Base-by-base conservation (phyloP, 768 basidiomycete genomes). In the Cystobasidium ongulense region DNA sequence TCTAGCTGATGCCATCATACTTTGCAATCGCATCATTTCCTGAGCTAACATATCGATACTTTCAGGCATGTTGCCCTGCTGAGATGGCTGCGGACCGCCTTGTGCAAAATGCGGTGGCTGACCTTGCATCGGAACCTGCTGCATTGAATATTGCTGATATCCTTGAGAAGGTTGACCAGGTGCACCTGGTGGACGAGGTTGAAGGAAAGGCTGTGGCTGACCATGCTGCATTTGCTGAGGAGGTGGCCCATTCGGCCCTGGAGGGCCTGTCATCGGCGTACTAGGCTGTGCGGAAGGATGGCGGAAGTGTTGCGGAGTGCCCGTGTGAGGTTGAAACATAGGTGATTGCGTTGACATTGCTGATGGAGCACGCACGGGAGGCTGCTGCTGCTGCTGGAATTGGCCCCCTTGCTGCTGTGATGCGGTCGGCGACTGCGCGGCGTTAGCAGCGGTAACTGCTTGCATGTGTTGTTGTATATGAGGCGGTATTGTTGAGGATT, bases 401-500 rank as follows among this genome's bases (percentile, higher is more conserved):
- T 21, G 46, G 3, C 15, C 15, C 4, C 21, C 21, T 21, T 50
- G 46, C 18, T 50, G 27, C 43, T 39, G 65, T 54, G 65, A 11
- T 15, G 18, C 21, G 15, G 3, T 23, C 3, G 63, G 41, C 13
- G 63, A 64, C 38, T 38, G 63, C 15, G 43, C 31, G 27, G 50
- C 25, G 53, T 41, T 46, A 11, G n/a, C 65, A n/a, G 41, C 25
- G 21, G 39, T n/a, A 2, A 41, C 27, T 5, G 41, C 31, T 52
- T 67, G 65, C 17, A 67, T 67, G 23, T 67, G 65, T 23, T 67
- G 65, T 31, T 67, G 65, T 50, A 67, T 67, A 31, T 67, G 65
- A 52, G 65, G 23, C 27, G 65, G 65, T 33, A 67, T 67, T 5
- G 65, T 67, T 1, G 65, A 67, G 1, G 33, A 11, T 38, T 64